These are phyloP conservation scores for Breynia disticha DNA, from an alignment of 441 rosid species.

Conservation along the genomic window DNA sequence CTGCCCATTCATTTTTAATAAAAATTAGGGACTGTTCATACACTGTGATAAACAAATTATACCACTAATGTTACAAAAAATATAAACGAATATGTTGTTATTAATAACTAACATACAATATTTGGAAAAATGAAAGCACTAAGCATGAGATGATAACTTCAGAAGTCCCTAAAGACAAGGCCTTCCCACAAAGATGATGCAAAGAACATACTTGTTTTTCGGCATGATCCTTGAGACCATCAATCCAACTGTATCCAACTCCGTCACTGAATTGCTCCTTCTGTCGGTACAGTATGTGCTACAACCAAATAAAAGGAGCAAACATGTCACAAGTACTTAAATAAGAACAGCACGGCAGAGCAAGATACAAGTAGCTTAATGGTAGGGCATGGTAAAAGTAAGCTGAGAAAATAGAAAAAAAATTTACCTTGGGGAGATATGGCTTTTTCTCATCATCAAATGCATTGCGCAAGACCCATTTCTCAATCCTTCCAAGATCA, in stretches of 20 bases:
- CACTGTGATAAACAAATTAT: not conserved
- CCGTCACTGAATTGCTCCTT: constrained; percentile 98
- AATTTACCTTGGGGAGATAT: constrained; percentile 79
- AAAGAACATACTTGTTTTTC: constrained; percentile 39
- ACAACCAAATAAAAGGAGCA: constrained; percentile 15
- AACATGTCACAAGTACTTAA: not conserved
- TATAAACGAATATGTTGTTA: no score
- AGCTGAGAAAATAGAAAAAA: constrained; percentile 13
- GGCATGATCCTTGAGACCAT: constrained; percentile 85
- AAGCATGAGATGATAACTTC: constrained; percentile 3
- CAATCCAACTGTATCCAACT: constrained; percentile 97
- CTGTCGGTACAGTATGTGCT: constrained; percentile 90
- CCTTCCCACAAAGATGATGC: not conserved
- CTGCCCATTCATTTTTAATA: constrained; percentile 27
- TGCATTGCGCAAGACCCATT: constrained; percentile 74
- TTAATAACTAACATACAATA: not conserved
- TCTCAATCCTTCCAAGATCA: constrained; percentile 75
- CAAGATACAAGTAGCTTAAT: not conserved
- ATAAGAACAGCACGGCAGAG: not conserved
- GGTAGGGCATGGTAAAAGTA: constrained; percentile 3
- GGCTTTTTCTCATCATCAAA: constrained; percentile 69
- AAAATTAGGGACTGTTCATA: constrained; percentile 2
- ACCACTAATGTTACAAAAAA: no score
- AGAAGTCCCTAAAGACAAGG: not conserved
- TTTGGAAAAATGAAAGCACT: not conserved